Evolutionary conservation across 495 filamentous ascomycete genomes (phyloP).

Genomic region (Penicillium silybi): DNA sequence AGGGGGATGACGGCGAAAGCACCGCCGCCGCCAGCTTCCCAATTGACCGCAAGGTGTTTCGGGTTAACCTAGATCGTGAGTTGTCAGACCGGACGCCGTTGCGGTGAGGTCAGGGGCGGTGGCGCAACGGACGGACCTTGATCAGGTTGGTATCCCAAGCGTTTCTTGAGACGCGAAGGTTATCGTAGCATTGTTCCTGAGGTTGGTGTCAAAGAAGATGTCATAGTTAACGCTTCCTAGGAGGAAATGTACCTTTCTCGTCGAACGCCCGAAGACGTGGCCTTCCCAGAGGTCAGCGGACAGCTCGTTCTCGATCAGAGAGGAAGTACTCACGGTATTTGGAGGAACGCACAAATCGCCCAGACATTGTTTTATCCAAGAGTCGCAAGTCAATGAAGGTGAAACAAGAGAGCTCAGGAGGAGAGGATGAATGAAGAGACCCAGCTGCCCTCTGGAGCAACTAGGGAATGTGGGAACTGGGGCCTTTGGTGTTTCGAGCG

Average conservation of each 20-base stretch:
- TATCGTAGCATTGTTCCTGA: constrained; percentile 92
- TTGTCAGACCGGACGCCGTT: constrained; percentile 21
- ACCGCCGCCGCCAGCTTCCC: constrained; percentile 94
- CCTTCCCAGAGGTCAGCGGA: constrained; percentile 53
- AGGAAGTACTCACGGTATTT: constrained; percentile 81
- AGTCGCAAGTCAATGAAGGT: constrained; percentile 6
- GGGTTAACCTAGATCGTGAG: constrained; percentile 69
- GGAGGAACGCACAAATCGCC: constrained; percentile 95
- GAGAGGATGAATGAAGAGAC: constrained; percentile 17
- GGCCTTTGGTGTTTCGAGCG: constrained; percentile 25
- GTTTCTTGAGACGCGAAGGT: constrained; percentile 89
- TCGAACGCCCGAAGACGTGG: constrained; percentile 94
- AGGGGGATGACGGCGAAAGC: constrained; percentile 96
- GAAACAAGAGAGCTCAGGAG: constrained; percentile 10
- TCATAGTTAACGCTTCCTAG: background rate
- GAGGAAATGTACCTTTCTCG: constrained; percentile 67
- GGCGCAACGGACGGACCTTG: constrained; percentile 59
- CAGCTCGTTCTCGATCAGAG: constrained; percentile 11
- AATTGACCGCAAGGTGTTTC: constrained; percentile 95
- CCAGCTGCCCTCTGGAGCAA: constrained; percentile 14
- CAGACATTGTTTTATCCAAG: constrained; percentile 62
- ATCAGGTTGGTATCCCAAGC: constrained; percentile 98
- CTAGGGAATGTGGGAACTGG: constrained; percentile 27
- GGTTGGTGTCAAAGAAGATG: constrained; percentile 5
- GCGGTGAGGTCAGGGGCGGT: constrained; percentile 29